These are phyloP conservation scores for Skeletonema menzelii DNA, from an alignment of 108 stramenopile genomes.

Conservation along the genomic window DNA sequence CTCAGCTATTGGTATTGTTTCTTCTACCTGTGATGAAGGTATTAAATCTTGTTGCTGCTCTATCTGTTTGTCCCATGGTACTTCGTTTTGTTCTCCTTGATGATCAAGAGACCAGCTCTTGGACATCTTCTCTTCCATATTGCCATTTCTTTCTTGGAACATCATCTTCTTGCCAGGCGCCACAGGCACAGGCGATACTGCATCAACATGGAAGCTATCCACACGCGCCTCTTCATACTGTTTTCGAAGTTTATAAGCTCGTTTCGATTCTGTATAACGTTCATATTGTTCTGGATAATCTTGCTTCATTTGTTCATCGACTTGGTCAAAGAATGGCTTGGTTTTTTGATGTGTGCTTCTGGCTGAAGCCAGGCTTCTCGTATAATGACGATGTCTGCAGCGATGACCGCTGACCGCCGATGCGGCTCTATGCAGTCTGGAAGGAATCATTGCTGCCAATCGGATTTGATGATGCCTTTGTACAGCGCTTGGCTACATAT, in stretches of 20 bases:
- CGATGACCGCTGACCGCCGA: neutral
- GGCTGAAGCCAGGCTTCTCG: neutral
- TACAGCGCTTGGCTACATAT: too few species aligned
- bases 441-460: neutral
- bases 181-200: neutral
- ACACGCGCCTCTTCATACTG: neutral
- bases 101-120: neutral
- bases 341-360: neutral
- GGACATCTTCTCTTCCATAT: neutral
- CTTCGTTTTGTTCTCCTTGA: neutral
- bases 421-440: neutral
- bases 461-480: neutral
- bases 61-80: neutral
- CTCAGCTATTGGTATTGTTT: neutral
- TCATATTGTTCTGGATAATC: conserved; percentile 37
- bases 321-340: conserved; percentile 24
- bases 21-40: neutral
- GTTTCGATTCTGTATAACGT: conserved; percentile 11
- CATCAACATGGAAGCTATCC: neutral
- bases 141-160: neutral
- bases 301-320: conserved; percentile 32
- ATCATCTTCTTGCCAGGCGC: neutral
- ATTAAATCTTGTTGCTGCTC: neutral
- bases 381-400: neutral
- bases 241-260: conserved; percentile 1